phyloP scores from a whole-genome alignment of 2,329 filamentous ascomycete genomes.

The Colletotrichum tropicale region DNA sequence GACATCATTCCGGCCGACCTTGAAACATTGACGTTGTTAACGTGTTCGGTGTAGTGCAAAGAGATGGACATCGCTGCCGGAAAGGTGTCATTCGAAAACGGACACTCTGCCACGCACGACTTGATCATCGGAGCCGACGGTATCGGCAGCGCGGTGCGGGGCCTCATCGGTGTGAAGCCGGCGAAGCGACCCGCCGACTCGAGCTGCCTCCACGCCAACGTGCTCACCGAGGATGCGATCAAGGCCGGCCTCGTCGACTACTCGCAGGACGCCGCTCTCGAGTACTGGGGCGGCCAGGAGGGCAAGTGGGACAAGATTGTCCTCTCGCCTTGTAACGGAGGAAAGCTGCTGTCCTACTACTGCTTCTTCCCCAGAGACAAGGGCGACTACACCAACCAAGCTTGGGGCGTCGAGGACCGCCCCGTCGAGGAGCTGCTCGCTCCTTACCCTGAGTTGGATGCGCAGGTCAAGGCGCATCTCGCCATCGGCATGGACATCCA shows the following conservation, averaged over 20 bases:
- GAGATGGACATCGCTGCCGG: constrained; percentile 57
- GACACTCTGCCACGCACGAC: constrained; percentile 54
- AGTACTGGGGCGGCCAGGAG: constrained; percentile 74
- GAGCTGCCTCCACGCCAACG: constrained; percentile 69
- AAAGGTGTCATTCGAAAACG: constrained; percentile 58
- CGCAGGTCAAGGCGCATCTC: constrained; percentile 60
- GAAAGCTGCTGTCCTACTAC: constrained; percentile 70
- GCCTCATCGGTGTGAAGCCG: constrained; percentile 65
- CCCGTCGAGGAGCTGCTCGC: constrained; percentile 64
- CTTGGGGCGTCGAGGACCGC: constrained; percentile 58
- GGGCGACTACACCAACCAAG: constrained; percentile 65
- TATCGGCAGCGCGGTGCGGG: constrained; percentile 68
- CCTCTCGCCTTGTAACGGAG: constrained; percentile 70
- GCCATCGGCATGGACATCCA: constrained; percentile 65
- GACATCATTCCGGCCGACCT: background rate
- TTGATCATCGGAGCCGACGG: constrained; percentile 69
- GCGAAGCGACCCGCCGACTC: constrained; percentile 64
- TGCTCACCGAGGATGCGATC: constrained; percentile 64
- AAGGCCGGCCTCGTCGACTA: constrained; percentile 67
- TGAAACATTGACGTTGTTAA: background rate
- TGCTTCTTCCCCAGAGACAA: constrained; percentile 69
- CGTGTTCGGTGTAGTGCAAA: constrained; percentile 37
- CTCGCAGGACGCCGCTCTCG: constrained; percentile 62
- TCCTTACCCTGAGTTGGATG: constrained; percentile 65
- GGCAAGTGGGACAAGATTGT: constrained; percentile 73